Base-by-base conservation (phyloP, 805 yeast genomes). In the Candida ficus region DNA sequence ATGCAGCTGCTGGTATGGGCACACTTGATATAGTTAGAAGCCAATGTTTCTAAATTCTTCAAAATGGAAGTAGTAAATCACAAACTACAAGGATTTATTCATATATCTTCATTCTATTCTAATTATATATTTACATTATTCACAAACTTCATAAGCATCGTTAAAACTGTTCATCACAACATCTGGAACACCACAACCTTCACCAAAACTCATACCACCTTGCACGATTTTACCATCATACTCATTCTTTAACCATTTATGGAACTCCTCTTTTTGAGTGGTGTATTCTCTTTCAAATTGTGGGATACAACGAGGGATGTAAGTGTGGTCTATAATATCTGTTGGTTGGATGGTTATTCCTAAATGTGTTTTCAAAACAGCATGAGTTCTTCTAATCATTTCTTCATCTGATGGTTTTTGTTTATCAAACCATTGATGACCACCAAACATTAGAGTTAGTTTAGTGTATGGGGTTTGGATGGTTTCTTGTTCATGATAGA, bases 361-460 rank as follows among this genome's bases (percentile, higher is more conserved):
- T 16, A 78, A 17, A 44, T 31, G 72, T 70, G 32, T 61, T 56
- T 39, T 54, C 12, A 80, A 54, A 4, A 68, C 72, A 6, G 50
- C 44, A 23, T 66, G 58, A 2, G 74, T 71, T 4, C 58, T 46
- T 5, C 41, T 35, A 4, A 54, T 27, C 17, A 63, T 56, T 33
- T 58, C 55, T 18, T 43, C 46, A 9, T 48, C 44, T 14, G 22
- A 21, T 5, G 44, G 44, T 18, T 12, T 21, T 11, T 20, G 17
- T 19, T 33, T 41, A 13, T 27, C 37, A 4, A 25, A 16, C 38
- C 39, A 36, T 19, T 39, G 43, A 53, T 83, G 86, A 1, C 97
- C 97, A 5, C 97, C 97, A 50, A 89, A 64, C 97, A 91, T 91
- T 20, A 87, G 73, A 0, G 99, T 93, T 41, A 90, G 56, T 50